phyloP scores from a whole-genome alignment of 192 early-diverging fungal species.

The Backusella australiensis region DNA sequence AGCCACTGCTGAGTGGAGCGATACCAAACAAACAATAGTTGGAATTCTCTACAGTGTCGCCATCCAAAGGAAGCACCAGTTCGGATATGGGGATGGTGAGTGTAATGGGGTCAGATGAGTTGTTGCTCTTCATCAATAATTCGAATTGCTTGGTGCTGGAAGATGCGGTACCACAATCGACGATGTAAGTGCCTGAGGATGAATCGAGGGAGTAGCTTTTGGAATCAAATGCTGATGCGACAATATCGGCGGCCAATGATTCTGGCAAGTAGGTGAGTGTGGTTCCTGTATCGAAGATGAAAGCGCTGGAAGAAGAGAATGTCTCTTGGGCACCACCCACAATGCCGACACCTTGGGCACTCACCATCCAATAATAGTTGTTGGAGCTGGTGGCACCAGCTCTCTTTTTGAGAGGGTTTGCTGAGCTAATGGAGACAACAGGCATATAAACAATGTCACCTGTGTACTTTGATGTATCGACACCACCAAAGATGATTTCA shows the following conservation, averaged over 20 bases:
- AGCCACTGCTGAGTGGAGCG: conserved; percentile 12
- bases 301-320: conserved; percentile 5
- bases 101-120: conserved; percentile 20
- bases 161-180: conserved; percentile 12
- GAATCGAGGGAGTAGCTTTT: conserved; percentile 9
- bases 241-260: background rate
- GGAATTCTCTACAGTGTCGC: background rate
- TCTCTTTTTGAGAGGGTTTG: background rate
- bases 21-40: conserved; percentile 31
- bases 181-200: conserved; percentile 8
- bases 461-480: conserved; percentile 46
- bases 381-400: background rate
- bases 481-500: conserved; percentile 51
- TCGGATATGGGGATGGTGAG: conserved; percentile 20
- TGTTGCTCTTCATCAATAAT: conserved; percentile 12
- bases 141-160: conserved; percentile 13
- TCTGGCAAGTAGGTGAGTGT: conserved; percentile 28
- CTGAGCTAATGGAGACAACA: conserved; percentile 9
- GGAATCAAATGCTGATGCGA: background rate
- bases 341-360: conserved; percentile 26
- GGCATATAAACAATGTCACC: conserved; percentile 49
- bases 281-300: conserved; percentile 36
- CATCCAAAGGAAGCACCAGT: conserved; percentile 29
- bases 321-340: background rate
- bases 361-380: conserved; percentile 38